Percentiles rank a stretch among this genome's conserved stretches.
Conservation (phyloP, 1,139 yeast genomes). For the Diutina pseudorugosa region DNA sequence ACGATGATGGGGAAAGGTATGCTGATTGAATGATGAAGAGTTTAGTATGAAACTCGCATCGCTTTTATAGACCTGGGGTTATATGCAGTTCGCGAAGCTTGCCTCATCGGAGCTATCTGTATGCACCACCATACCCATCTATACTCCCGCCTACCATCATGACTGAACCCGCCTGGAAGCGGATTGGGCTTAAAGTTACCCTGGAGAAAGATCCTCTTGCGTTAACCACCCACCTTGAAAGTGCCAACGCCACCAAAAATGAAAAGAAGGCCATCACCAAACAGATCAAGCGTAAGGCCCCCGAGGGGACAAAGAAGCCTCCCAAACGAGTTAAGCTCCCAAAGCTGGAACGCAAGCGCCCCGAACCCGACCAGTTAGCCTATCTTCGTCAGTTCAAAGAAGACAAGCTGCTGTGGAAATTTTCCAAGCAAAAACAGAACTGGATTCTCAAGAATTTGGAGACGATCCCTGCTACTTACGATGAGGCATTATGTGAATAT, state of each 20-base stretch:
- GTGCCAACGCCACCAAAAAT: slow-evolving; percentile 32
- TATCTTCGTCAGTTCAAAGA: slow-evolving; percentile 57
- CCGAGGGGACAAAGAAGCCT: slow-evolving; percentile 31
- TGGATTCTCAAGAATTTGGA: slow-evolving; percentile 73
- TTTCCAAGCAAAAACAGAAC: slow-evolving; percentile 87
- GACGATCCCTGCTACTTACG: slow-evolving; percentile 44
- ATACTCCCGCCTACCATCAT: slow-evolving; percentile 7
- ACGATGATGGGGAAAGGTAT: background rate
- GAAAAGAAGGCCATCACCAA: slow-evolving; percentile 32
- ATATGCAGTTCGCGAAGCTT: background rate
- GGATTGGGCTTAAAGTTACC: slow-evolving; percentile 58
- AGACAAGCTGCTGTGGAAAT: slow-evolving; percentile 69
- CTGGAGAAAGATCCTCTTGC: slow-evolving; percentile 30
- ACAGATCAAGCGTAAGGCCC: slow-evolving; percentile 13
- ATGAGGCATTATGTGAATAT: slow-evolving; percentile 42
- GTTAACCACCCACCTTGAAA: slow-evolving; percentile 29
- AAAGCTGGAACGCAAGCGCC: slow-evolving; percentile 59
- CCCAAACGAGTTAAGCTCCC: slow-evolving; percentile 71
- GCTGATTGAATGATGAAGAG: slow-evolving; percentile 3
- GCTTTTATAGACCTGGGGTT: background rate
- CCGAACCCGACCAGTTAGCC: slow-evolving; percentile 69
- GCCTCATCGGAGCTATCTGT: background rate
- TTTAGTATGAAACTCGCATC: background rate
- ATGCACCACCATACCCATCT: background rate
- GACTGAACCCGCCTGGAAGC: slow-evolving; percentile 81